Evolutionary conservation across 2,329 filamentous ascomycete species (phyloP), one percentile per base, ranked within the genome.

Genomic region (Aureobasidium sp.): DNA sequence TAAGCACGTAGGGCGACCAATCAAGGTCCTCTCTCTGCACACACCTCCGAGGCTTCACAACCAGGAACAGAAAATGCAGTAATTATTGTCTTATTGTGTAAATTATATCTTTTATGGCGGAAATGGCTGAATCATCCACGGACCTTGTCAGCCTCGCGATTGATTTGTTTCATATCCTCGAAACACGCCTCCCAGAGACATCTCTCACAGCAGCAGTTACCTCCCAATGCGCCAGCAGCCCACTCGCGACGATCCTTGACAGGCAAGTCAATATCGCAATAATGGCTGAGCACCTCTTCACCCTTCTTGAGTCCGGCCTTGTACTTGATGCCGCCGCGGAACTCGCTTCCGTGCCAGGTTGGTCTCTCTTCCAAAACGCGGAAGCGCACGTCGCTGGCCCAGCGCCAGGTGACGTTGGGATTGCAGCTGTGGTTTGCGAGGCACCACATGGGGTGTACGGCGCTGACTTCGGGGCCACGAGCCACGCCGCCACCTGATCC

Each of bases 371-470:
- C 78, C 52, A 86, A 78, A 2, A 84, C 84, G 79, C 79, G 84
- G 64, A 94, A 84, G 39, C 84, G 82, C 82, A 94, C 92, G 58
- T 82, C 82, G 0, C 89, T 89, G 32, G 88, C 86, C 90, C 92
- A 97, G 70, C 96, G 90, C 94, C 94, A 99, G 3, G 84, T 84
- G 42, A 97, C 91, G 73, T 96, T 97, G 9, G 94, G 94, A 71
- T 96, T 87, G 75, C 94, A 99, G 73, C 91, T 91, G 73, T 99
- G 94, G 70, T 99, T 99, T 32, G 93, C 92, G 34, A 97, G 80
- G 75, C 92, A 97, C 91, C 94, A 99, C 68, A 96, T 85, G 1
- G 93, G 91, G 76, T 97, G 92, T 32, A 97, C 92, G 32, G 93
- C 93, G 32, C 90, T 91, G 5, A 96, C 88, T 69, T 97, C 94